phyloP scores from a whole-genome alignment of 805 yeast species.

The Candida quercuum region DNA sequence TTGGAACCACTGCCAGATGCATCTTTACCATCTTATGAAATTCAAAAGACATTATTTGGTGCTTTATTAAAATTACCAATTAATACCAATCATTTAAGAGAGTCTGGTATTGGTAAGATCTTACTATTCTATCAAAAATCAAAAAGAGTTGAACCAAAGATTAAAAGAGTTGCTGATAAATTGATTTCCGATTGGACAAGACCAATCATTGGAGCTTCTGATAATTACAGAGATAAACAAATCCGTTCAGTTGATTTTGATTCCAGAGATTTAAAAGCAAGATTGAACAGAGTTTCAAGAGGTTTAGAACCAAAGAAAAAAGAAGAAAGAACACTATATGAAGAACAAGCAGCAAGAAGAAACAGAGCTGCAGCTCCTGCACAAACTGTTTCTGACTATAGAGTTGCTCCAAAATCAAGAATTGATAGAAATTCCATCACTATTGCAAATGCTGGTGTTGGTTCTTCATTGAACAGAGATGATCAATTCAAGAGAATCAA shows the following conservation, averaged over 20 bases:
- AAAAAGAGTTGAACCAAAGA: constrained; percentile 78
- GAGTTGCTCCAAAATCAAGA: constrained; percentile 81
- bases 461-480: constrained; percentile 51
- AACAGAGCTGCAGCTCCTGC: constrained; percentile 96
- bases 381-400: constrained; percentile 82
- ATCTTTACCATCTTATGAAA: constrained; percentile 94
- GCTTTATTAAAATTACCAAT: constrained; percentile 79
- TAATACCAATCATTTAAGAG: constrained; percentile 91
- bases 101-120: constrained; percentile 90
- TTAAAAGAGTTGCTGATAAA: constrained; percentile 86
- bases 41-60: constrained; percentile 79
- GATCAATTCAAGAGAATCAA: constrained; percentile 80
- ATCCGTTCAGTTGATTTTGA: constrained; percentile 68
- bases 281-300: constrained; percentile 32
- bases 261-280: constrained; percentile 24
- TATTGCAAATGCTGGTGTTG: constrained; percentile 39
- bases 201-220: constrained; percentile 94
- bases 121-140: constrained; percentile 90
- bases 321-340: constrained; percentile 61
- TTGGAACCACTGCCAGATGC: constrained; percentile 97
- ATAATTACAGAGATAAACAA: constrained; percentile 84
- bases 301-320: constrained; percentile 8
- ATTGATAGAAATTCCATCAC: constrained; percentile 34
- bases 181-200: constrained; percentile 97
- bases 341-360: constrained; percentile 85